Base-by-base conservation (phyloP, 2,329 filamentous ascomycete species). In the Fusarium concolor region DNA sequence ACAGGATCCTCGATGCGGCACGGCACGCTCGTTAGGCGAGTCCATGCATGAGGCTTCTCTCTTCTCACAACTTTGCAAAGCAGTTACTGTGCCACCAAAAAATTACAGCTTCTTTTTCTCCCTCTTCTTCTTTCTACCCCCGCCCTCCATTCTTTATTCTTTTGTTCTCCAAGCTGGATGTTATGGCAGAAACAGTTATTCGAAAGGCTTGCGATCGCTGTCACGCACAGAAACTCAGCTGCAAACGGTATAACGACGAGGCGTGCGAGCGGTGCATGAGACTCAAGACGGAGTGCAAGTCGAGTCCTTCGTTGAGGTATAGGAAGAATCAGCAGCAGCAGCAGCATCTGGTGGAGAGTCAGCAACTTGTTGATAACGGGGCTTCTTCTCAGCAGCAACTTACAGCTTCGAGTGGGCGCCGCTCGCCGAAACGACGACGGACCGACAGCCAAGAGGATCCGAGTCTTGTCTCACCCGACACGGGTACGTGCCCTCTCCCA, bases 121-220 rank as follows among this genome's bases (percentile, higher is more conserved):
- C 41, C 51, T 12, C 28, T 41, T 15, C 28, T 35, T 28, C 22
- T 20, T 60, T 64, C 61, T 71, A 39, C 28, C 28, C 28, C 65
- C 52, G 41, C 53, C 54, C 64, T 61, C 59, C 43, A 6, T n/a
- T 26, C 15, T 64, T 54, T 72, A 70, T 68, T 57, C 60, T 22
- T 35, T 14, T n/a, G 39, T 6, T 10, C 14, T 22, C 24, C 14
- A 75, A 75, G 69, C 18, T 33, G 57, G 67, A 73, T 68, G 75
- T 68, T 71, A 80, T 80, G 79, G 70, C 77, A 67, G 79, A 80
- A 62, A 75, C 72, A 52, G 70, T 76, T 61, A 79, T 77, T 64
- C 79, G 82, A 56, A 82, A 80, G 57, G 82, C 82, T 56, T 84
- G 82, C 73, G 81, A 84, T 71, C 79, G 81, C 63, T 84, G 82